Percentiles rank a stretch among this genome's conserved stretches.
Conservation (phyloP, 2,329 filamentous ascomycete genomes). For the Kalaharituber pfeilii region DNA sequence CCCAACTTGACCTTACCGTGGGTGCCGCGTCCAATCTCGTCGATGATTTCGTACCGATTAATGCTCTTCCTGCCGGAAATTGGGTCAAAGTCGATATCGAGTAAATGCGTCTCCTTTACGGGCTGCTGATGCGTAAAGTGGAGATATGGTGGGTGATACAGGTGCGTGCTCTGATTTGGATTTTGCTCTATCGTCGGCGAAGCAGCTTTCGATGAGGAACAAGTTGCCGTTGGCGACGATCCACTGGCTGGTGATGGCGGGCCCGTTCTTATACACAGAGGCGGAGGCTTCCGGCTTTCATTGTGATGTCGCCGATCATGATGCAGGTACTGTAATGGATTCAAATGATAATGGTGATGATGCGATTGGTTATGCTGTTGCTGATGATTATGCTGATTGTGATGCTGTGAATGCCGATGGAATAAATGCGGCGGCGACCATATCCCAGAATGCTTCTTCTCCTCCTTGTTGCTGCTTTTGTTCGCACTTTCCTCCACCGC, state of each 20-base stretch:
- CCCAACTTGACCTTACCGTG: conserved; percentile 97
- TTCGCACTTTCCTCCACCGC: background rate
- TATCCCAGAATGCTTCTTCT: background rate
- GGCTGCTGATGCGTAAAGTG: conserved; percentile 20
- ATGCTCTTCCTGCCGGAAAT: conserved; percentile 87
- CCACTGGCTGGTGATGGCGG: background rate
- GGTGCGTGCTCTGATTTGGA: conserved; percentile 11
- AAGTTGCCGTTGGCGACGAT: background rate
- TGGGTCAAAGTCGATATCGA: conserved; percentile 60
- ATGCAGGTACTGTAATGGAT: background rate
- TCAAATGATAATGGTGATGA: background rate
- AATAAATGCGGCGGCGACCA: background rate
- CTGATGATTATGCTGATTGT: background rate
- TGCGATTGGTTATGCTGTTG: background rate
- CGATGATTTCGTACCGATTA: conserved; percentile 93
- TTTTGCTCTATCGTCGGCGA: conserved; percentile 12
- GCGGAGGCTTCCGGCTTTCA: background rate
- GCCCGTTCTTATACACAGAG: background rate
- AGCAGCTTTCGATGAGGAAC: conserved; percentile 12
- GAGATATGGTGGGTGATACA: conserved; percentile 12
- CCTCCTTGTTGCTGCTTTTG: background rate
- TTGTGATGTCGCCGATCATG: background rate
- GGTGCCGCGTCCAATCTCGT: conserved; percentile 86
- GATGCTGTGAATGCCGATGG: background rate
- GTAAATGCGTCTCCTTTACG: conserved; percentile 22